Conservation (phyloP, 192 early-diverging fungal genomes). For the Backusella parvicylindrica region DNA sequence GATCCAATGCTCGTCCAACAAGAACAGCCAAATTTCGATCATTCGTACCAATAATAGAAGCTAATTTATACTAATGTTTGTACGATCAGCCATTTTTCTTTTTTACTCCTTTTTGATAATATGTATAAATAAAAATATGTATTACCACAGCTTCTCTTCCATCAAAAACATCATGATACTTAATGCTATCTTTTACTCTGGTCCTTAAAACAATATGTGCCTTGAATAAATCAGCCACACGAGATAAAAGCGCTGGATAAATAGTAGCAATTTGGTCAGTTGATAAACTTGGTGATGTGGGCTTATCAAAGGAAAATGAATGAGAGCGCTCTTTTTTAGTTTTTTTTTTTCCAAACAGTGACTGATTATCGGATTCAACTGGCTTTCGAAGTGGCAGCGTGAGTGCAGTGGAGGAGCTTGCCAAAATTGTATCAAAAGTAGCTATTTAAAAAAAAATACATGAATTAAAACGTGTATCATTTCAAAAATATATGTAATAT, state of each 20-base stretch:
- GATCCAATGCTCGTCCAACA: conserved; percentile 84
- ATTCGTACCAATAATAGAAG: conserved; percentile 72
- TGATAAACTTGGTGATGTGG: not conserved
- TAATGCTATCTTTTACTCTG: conserved; percentile 71
- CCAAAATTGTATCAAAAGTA: not conserved
- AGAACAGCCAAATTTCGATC: conserved; percentile 87
- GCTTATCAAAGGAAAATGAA: conserved; percentile 13
- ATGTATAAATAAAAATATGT: not conserved
- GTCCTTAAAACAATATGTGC: conserved; percentile 54
- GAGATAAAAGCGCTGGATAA: conserved; percentile 70
- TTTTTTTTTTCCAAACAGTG: not conserved
- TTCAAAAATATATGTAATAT: not conserved
- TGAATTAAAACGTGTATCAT: not conserved
- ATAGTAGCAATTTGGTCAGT: conserved; percentile 26
- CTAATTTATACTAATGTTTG: conserved; percentile 66
- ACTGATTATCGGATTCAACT: not conserved
- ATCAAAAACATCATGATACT: conserved; percentile 83
- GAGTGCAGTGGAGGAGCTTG: not conserved
- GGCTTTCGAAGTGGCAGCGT: conserved; percentile 2
- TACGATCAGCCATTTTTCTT: not conserved
- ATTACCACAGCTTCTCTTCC: conserved; percentile 86
- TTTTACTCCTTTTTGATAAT: not conserved
- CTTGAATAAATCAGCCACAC: conserved; percentile 65
- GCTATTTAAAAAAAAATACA: not conserved
- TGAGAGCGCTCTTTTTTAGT: not conserved